Evolutionary conservation across 352 stramenopile species (phyloP), one percentile per base, ranked within the genome.

Genomic region (Pythium guiyangense): DNA sequence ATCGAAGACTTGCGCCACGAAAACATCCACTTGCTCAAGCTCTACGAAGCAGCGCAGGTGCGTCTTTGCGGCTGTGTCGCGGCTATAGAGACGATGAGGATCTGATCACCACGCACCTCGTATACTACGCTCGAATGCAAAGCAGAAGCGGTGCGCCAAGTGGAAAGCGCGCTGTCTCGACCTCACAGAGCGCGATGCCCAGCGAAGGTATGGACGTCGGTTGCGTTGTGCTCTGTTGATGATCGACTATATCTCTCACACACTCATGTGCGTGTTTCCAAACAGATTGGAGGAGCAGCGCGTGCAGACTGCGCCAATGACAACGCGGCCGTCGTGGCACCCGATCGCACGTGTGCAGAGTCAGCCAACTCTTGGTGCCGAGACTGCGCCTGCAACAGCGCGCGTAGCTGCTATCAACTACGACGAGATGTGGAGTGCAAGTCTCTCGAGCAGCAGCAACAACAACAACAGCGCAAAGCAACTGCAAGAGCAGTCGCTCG

Each of bases 371-470:
- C 34, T 66, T 4, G 18, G 18, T 14, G 35, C 48, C 2, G 46
- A 46, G 12, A 52, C 34, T 31, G n/a, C 43, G 6, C 17, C 20
- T 14, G 50, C 48, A 29, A 39, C 50, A 26, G 37, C 46, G 34
- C 60, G 55, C 11, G 47, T 27, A 12, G 48, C 69, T 20, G 39
- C 12, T 31, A 11, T 50, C 25, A 82, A 86, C 50, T 87, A 70
- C 22, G 63, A 86, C 53, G 79, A 86, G 60, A 82, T 90, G 70
- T 90, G 79, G 77, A 88, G 70, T 31, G 75, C 73, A 8, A 81
- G 71, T 50, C 69, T 84, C 29, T 52, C 59, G n/a, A 72, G 58
- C 58, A 62, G 10, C 25, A 64, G 60, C 61, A 27, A 20, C 15
- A 9, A 35, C 31, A 22, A 25, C n/a, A 25, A 4, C 20, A 15